Evolutionary conservation across 495 filamentous ascomycete genomes (phyloP), one percentile per base, ranked within the genome.

Genomic region (Penicilliopsis zonata): DNA sequence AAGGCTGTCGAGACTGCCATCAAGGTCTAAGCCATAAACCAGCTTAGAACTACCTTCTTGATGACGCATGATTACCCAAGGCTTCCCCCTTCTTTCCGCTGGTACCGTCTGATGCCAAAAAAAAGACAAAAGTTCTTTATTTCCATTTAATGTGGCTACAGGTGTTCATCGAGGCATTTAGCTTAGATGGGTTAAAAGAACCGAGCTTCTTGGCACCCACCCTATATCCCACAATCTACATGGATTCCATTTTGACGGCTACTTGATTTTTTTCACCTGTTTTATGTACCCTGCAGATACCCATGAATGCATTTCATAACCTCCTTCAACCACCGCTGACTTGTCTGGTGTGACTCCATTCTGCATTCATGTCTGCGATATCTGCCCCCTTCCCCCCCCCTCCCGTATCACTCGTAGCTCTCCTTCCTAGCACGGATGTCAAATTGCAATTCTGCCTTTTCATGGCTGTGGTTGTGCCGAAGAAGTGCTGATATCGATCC

Each of bases 391-490:
- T 5, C 13, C 7, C 14, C 5, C 9, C 5, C 7, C 13, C 13
- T 30, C 18, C 16, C 16, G 13, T 23, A 6, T 6, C 14, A n/a
- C 25, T 13, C 4, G 4, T 27, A 27, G 25, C 21, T 10, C 21
- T 10, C 21, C 21, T 19, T 31, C 8, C 41, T 53, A 87, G 86
- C 86, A 93, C 83, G 78, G 82, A 92, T 94, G 86, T 93, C 86
- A 94, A 93, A 92, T 93, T 94, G 75, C 86, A 85, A 83, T 80
- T 67, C 73, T 69, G 78, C 66, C 67, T 46, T 61, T 68, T 63
- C 56, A 81, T 94, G 82, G 72, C 82, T 85, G 74, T 61, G 65
- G 76, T 84, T 87, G 86, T 84, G 86, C 86, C 86, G 82, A 87
- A 78, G 73, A 76, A 67, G 74, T 79, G 74, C 74, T 77, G 53